A percentile compares a stretch with the other conserved stretches of the same genome.
Conservation (phyloP, 768 basidiomycete species). For the Hebeloma cylindrosporum region DNA sequence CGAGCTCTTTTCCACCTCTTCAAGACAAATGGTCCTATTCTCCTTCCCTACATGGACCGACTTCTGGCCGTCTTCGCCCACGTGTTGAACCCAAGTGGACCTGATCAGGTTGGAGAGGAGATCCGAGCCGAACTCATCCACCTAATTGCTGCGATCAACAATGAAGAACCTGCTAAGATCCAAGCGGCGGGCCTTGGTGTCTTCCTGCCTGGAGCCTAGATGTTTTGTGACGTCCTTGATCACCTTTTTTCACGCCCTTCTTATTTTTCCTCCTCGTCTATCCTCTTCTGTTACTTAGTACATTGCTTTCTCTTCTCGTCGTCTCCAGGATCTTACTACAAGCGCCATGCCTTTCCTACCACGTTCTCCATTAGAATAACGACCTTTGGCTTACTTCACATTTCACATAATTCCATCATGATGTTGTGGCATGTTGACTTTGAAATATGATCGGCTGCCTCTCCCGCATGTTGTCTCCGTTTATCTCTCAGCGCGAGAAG, state of each 20-base stretch:
- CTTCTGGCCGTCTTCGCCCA: slow-evolving; percentile 77
- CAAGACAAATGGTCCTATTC: slow-evolving; percentile 65
- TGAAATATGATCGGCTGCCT: background rate
- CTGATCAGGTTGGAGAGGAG: slow-evolving; percentile 81
- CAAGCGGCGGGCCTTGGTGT: slow-evolving; percentile 71
- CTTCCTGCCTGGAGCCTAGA: slow-evolving; percentile 49
- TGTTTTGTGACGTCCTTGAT: background rate
- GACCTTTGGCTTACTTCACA: slow-evolving; percentile 17
- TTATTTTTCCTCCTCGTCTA: slow-evolving; percentile 10
- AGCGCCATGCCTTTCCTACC: slow-evolving; percentile 22
- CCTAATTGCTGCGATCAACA: slow-evolving; percentile 70
- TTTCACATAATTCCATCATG: slow-evolving; percentile 1
- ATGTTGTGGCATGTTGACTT: slow-evolving; percentile 33
- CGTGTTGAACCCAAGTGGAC: slow-evolving; percentile 73
- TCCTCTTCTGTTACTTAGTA: slow-evolving; percentile 12
- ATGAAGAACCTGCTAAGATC: slow-evolving; percentile 74
- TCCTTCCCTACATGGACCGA: slow-evolving; percentile 76
- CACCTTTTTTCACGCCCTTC: background rate
- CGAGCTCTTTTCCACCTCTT: slow-evolving; percentile 87
- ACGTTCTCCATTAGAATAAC: slow-evolving; percentile 22
- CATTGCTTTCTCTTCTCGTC: slow-evolving; percentile 18
- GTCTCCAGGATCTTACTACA: slow-evolving; percentile 20
- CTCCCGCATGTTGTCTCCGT: slow-evolving; percentile 5
- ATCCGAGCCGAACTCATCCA: slow-evolving; percentile 73
- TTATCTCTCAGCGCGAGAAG: slow-evolving; percentile 16